phyloP scores from a whole-genome alignment of 768 basidiomycete species.

The Harrya chromipes region DNA sequence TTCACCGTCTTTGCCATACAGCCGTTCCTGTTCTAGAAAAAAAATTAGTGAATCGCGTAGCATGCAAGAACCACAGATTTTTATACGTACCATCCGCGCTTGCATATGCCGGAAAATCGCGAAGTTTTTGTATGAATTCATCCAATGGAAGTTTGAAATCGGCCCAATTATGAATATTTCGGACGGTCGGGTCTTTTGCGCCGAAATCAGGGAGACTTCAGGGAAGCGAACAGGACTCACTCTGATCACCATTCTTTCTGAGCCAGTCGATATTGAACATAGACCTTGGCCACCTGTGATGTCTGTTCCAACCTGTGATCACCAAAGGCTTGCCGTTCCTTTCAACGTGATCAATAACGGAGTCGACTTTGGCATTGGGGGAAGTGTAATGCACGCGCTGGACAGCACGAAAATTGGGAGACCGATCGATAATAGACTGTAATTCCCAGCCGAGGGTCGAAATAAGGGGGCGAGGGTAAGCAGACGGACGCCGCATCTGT shows the following conservation, averaged over 20 bases:
- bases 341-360: conserved; percentile 46
- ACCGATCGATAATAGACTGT: conserved; percentile 35
- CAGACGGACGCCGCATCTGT: not conserved
- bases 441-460: conserved; percentile 54
- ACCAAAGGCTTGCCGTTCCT: conserved; percentile 56
- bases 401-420: conserved; percentile 43
- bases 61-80: not conserved
- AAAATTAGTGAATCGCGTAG: not conserved
- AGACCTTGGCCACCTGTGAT: conserved; percentile 49
- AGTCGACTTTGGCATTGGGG: conserved; percentile 26
- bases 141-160: conserved; percentile 51
- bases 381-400: conserved; percentile 34
- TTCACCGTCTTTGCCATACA: conserved; percentile 75
- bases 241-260: conserved; percentile 29
- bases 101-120: conserved; percentile 33
- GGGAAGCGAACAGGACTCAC: conserved; percentile 9
- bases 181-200: conserved; percentile 51
- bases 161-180: conserved; percentile 57
- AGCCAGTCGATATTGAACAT: conserved; percentile 61
- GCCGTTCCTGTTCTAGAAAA: conserved; percentile 50
- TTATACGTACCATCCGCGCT: conserved; percentile 36
- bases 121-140: conserved; percentile 51
- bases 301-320: conserved; percentile 57
- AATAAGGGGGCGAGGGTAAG: conserved; percentile 15
- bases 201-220: conserved; percentile 5